phyloP scores from a whole-genome alignment of 2,329 filamentous ascomycete species.

The Colletotrichum noveboracense region DNA sequence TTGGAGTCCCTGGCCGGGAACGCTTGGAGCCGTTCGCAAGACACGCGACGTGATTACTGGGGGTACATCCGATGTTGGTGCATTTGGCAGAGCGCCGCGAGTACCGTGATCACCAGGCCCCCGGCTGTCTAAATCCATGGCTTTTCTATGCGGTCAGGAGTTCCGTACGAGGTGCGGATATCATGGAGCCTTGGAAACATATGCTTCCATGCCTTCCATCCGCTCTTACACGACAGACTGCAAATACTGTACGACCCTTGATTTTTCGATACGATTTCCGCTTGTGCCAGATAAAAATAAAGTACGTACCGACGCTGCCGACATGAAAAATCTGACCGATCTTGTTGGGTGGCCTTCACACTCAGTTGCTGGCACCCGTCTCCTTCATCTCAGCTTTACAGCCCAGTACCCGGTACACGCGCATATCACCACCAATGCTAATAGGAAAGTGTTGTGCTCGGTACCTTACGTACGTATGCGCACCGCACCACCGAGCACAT shows the following conservation, averaged over 20 bases:
- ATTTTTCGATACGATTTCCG: not conserved
- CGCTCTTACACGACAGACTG: not conserved
- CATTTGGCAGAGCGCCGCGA: not conserved
- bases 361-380: not conserved
- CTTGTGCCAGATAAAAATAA: not conserved
- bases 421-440: not conserved
- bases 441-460: not conserved
- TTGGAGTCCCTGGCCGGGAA: not conserved
- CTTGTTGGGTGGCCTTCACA: not conserved
- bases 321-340: not conserved
- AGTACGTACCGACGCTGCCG: not conserved
- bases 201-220: not conserved
- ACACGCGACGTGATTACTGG: not conserved
- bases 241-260: not conserved
- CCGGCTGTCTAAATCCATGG: not conserved
- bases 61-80: not conserved
- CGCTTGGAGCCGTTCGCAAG: slow-evolving; percentile 2
- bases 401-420: not conserved
- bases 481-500: not conserved
- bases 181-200: not conserved
- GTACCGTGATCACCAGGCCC: not conserved
- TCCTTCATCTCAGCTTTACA: not conserved
- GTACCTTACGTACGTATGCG: not conserved
- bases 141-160: not conserved
- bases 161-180: not conserved